A percentile compares a stretch with the other conserved stretches of the same genome.
Conservation (phyloP, 768 basidiomycete genomes). For the Amanita pallidorosea region DNA sequence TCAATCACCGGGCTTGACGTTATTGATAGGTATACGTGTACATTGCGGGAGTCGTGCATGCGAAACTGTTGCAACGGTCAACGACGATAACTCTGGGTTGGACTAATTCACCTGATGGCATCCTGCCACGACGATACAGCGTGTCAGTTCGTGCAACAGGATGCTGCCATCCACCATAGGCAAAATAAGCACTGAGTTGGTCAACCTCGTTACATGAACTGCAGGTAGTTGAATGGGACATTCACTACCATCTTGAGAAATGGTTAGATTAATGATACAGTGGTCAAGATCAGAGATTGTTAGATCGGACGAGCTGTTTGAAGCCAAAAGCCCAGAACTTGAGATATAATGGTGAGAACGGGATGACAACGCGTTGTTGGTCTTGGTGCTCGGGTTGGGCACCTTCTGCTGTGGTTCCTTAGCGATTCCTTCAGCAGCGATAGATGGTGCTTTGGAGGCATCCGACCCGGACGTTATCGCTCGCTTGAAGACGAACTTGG, state of each 20-base stretch:
- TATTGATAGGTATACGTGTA: conserved; percentile 58
- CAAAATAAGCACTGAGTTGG: conserved; percentile 52
- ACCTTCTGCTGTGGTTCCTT: neutral
- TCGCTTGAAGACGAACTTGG: conserved; percentile 60
- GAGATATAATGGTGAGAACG: conserved; percentile 38
- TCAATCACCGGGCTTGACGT: conserved; percentile 76
- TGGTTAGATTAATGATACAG: conserved; percentile 60
- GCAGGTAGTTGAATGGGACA: conserved; percentile 31
- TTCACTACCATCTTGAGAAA: conserved; percentile 10
- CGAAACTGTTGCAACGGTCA: conserved; percentile 48
- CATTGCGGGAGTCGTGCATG: conserved; percentile 64
- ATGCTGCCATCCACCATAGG: conserved; percentile 62
- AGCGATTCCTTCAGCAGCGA: neutral
- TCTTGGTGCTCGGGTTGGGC: conserved; percentile 2
- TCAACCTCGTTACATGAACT: conserved; percentile 53
- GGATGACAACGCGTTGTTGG: conserved; percentile 26
- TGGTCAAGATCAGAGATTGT: conserved; percentile 53
- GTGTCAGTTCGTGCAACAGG: conserved; percentile 50
- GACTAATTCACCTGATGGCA: conserved; percentile 63
- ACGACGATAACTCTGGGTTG: neutral
- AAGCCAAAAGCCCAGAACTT: conserved; percentile 21
- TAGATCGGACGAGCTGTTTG: conserved; percentile 35
- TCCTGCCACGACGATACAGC: conserved; percentile 57
- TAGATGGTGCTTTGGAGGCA: conserved; percentile 5
- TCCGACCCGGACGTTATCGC: conserved; percentile 14